A percentile compares a stretch with the other conserved stretches of the same genome.
Conservation (phyloP, 2,329 filamentous ascomycete species). For the Colletotrichum sp. region DNA sequence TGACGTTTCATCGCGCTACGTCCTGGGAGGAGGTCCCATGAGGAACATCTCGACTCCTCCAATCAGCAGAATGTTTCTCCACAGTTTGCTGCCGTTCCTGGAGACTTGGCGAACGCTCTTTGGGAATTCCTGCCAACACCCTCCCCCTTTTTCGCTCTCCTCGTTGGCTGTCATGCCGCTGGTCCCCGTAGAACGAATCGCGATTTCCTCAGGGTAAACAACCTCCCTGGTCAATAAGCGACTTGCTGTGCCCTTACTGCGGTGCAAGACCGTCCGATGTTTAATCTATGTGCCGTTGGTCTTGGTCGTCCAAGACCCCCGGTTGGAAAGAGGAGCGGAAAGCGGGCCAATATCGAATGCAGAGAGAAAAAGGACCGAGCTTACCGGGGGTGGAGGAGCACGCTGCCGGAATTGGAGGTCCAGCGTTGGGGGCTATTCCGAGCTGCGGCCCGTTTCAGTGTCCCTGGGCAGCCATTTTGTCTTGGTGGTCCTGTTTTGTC, state of each 20-base stretch:
- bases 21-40: neutral
- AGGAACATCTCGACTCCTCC: slow-evolving; percentile 2
- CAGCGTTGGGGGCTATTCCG: neutral
- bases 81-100: neutral
- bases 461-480: neutral
- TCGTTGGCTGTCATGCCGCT: neutral
- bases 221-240: neutral
- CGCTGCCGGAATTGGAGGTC: neutral
- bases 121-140: neutral
- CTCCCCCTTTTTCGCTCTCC: neutral
- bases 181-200: neutral
- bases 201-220: neutral
- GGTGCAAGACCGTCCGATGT: neutral
- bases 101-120: neutral
- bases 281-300: neutral
- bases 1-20: slow-evolving; percentile 18
- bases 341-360: neutral
- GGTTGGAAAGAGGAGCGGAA: neutral
- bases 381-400: neutral
- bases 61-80: slow-evolving; percentile 5
- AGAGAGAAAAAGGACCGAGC: neutral
- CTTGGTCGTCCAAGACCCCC: neutral
- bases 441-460: neutral
- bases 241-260: neutral
- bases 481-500: neutral